phyloP scores from a whole-genome alignment of 108 stramenopile genomes.

The Cyclotella kingstonii region DNA sequence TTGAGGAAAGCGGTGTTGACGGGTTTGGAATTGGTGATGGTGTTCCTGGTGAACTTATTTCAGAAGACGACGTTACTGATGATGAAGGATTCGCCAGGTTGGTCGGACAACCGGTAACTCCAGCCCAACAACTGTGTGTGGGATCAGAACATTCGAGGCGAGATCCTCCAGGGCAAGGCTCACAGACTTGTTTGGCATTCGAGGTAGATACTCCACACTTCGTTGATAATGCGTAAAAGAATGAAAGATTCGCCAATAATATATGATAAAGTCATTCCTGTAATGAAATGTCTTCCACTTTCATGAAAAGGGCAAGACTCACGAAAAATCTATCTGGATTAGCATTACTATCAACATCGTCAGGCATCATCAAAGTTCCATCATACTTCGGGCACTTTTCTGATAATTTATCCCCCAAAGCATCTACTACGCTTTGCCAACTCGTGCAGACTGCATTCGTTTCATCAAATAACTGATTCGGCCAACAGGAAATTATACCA shows the following conservation, averaged over 20 bases:
- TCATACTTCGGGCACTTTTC: conserved; percentile 26
- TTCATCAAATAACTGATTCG: conserved; percentile 41
- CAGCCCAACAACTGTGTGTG: conserved; percentile 38
- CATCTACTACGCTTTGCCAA: conserved; percentile 34
- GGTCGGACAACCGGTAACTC: conserved; percentile 34
- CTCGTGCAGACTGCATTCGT: conserved; percentile 8
- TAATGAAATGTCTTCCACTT: background rate
- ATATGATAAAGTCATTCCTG: background rate
- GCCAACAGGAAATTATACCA: conserved; percentile 32
- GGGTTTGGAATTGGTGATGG: background rate
- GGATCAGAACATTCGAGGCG: conserved; percentile 31
- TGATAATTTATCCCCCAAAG: conserved; percentile 4
- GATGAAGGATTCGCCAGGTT: conserved; percentile 4
- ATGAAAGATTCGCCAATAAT: background rate
- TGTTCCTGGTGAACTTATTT: background rate
- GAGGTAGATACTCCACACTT: conserved; percentile 32
- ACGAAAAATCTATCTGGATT: conserved; percentile 33
- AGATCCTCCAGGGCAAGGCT: conserved; percentile 35
- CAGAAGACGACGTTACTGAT: background rate
- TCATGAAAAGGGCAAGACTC: conserved; percentile 3
- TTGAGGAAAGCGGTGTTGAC: background rate
- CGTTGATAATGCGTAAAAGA: background rate
- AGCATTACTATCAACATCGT: conserved; percentile 33
- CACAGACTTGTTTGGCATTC: conserved; percentile 26
- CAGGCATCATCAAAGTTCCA: conserved; percentile 22